phyloP scores from a whole-genome alignment of 208 protist genomes.

The Leptomonas pyrrhocoris region DNA sequence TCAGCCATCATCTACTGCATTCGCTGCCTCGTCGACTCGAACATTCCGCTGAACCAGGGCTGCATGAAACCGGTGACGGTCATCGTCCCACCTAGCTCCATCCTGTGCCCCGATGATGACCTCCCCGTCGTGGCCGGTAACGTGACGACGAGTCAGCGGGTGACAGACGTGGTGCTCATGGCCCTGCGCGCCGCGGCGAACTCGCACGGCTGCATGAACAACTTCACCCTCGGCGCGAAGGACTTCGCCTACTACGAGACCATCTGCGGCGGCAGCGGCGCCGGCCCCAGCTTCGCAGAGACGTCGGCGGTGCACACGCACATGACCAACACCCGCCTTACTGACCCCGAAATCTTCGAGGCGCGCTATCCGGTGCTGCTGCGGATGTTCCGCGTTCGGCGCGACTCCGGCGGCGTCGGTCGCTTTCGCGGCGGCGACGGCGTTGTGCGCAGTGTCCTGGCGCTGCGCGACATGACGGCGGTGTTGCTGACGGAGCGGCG shows the following conservation, averaged over 20 bases:
- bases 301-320: conserved; percentile 93
- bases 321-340: conserved; percentile 98
- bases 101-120: conserved; percentile 82
- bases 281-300: conserved; percentile 88
- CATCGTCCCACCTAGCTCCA: conserved; percentile 66
- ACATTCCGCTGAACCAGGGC: conserved; percentile 96
- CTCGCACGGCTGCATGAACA: conserved; percentile 95
- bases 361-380: conserved; percentile 94
- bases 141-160: conserved; percentile 94
- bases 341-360: conserved; percentile 94
- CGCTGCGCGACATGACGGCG: conserved; percentile 72
- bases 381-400: conserved; percentile 78
- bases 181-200: conserved; percentile 90
- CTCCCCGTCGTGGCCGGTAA: conserved; percentile 96
- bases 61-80: conserved; percentile 90
- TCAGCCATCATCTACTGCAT: conserved; percentile 95
- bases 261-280: conserved; percentile 94
- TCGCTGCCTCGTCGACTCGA: conserved; percentile 91
- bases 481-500: conserved; percentile 94
- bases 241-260: conserved; percentile 96
- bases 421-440: conserved; percentile 91
- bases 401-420: conserved; percentile 84
- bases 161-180: conserved; percentile 94
- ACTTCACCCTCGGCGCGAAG: conserved; percentile 95
- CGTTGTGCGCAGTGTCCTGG: conserved; percentile 90